phyloP scores from a whole-genome alignment of 2,329 filamentous ascomycete species.

The Claviceps citrina region DNA sequence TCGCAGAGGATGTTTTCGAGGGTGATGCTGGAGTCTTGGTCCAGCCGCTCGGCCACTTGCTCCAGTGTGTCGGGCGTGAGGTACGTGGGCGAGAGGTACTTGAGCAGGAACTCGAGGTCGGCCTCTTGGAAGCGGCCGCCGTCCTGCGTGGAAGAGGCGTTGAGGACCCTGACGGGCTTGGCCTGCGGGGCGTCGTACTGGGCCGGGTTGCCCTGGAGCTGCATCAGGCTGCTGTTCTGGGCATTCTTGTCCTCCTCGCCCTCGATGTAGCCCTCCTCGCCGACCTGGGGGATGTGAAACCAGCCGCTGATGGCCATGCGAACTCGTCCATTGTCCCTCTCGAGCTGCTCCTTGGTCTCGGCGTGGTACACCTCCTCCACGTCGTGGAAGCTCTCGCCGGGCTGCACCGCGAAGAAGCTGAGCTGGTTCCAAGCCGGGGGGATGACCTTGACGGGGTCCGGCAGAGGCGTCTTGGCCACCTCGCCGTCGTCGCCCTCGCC shows the following conservation, averaged over 20 bases:
- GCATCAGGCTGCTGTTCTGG: conserved; percentile 78
- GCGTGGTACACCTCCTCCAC: conserved; percentile 91
- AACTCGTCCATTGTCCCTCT: conserved; percentile 58
- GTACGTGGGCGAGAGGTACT: conserved; percentile 81
- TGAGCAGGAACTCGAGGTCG: conserved; percentile 78
- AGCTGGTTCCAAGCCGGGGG: conserved; percentile 95
- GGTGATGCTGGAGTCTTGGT: conserved; percentile 69
- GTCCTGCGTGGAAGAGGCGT: conserved; percentile 30
- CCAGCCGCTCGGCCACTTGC: conserved; percentile 64
- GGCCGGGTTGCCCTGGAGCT: conserved; percentile 82
- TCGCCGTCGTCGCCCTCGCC: conserved; percentile 50
- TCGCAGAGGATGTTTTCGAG: conserved; percentile 63
- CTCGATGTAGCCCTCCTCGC: conserved; percentile 79
- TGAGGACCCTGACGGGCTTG: conserved; percentile 33
- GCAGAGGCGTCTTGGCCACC: conserved; percentile 62
- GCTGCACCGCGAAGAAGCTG: conserved; percentile 94
- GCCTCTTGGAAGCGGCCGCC: conserved; percentile 51
- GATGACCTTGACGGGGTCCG: conserved; percentile 67
- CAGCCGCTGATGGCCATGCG: conserved; percentile 97
- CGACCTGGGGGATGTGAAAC: conserved; percentile 94
- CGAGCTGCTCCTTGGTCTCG: conserved; percentile 40
- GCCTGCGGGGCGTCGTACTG: conserved; percentile 70
- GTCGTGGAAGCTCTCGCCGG: conserved; percentile 97
- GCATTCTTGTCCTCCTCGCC: conserved; percentile 80
- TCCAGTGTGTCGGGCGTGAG: conserved; percentile 83